Evolutionary conservation across 495 filamentous ascomycete genomes (phyloP), one percentile per base, ranked within the genome.

Genomic region (Aspergillus olivimuriae): DNA sequence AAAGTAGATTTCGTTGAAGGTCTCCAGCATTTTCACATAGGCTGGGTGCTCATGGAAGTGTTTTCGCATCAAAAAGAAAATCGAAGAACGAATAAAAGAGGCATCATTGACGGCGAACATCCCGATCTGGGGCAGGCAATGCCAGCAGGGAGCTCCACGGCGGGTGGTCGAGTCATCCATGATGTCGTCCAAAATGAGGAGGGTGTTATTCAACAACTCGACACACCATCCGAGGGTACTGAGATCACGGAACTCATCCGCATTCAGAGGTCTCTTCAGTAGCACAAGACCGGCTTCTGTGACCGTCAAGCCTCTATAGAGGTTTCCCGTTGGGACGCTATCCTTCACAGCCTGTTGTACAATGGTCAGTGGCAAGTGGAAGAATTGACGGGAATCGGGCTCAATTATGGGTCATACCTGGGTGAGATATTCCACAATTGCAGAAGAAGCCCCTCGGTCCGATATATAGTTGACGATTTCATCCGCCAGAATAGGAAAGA

Each of bases 61-160:
- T 56, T 85, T 85, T 69, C 85, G 85, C 43, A 95, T 76, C 10
- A 94, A 74, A 2, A 77, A 56, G 68, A 84, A 92, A 58, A 94
- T 90, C 51, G 77, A 62, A 2, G 77, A 69, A 66, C 89, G 84
- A 45, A 96, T 80, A 74, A 94, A 75, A 72, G 88, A 87, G 41
- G 86, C 80, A 60, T 96, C 90, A 65, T 94, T 94, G 72, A 95
- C 89, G 54, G 89, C 87, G 44, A 87, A 71, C 76, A 87, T 85
- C 48, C 88, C 88, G 11, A 96, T 84, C 12, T 76, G 69, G n/a
- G 83, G 76, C 43, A 79, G 75, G 20, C 74, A 75, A 65, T 94
- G 94, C 89, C 89, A 95, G 72, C 90, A 95, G 0, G 86, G 84
- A 56, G 77, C 70, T 41, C 87, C 86, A 34, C 90, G 85, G 18